Evolutionary conservation across 306 rosid genomes (phyloP).

Genomic region (Carpinus viminea): DNA sequence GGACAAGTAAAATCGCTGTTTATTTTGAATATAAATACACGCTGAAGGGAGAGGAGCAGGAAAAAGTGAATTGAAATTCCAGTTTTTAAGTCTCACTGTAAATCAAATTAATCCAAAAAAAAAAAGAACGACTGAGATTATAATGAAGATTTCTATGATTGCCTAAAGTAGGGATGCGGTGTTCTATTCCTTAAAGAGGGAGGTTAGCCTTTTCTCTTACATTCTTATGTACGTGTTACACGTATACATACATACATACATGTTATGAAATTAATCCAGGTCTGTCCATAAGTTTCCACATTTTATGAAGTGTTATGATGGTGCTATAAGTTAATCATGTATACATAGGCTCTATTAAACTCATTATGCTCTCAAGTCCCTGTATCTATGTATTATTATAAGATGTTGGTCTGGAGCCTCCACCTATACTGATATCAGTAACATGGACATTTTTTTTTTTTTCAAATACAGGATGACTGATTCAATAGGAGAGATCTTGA

Average conservation of each 20-base stretch:
- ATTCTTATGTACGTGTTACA: neutral
- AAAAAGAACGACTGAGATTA: neutral
- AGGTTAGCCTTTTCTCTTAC: neutral
- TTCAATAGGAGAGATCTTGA: constrained; percentile 73
- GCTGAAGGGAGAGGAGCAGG: neutral
- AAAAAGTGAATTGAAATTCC: neutral
- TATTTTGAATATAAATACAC: neutral
- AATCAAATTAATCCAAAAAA: neutral
- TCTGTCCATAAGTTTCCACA: neutral
- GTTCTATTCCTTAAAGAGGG: neutral
- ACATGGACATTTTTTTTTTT: constrained; percentile 23
- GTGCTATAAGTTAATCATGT: neutral
- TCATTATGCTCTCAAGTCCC: neutral
- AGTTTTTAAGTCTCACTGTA: neutral
- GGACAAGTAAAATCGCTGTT: neutral
- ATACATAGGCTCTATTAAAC: neutral
- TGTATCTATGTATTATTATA: neutral
- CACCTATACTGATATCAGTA: constrained; percentile 25
- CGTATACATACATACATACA: neutral
- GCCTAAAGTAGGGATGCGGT: neutral
- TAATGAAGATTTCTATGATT: neutral
- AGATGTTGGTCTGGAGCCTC: constrained; percentile 17
- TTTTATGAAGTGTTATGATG: neutral
- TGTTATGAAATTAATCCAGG: constrained; percentile 1
- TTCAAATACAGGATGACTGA: constrained; percentile 59